Base-by-base conservation (phyloP, 345 rosid genomes). In the Crucihimalaya himalaica region DNA sequence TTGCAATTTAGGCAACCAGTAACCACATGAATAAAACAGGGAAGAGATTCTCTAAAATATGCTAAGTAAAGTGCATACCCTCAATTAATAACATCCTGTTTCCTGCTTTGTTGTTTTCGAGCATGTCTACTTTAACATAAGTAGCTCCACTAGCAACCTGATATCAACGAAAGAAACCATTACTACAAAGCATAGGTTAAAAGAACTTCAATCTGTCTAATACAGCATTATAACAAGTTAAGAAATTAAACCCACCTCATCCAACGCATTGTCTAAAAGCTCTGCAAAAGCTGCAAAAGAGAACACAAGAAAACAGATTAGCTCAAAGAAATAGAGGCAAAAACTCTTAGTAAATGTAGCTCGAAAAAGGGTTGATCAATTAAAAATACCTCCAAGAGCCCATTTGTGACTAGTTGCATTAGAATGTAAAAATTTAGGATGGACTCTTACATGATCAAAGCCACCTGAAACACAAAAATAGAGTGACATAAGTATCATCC, bases 341-440 rank as follows among this genome's bases (percentile, higher is more conserved):
- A 10, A 47, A 10, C 28, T 23, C n/a, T 31, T 51, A 51, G 40
- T 51, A 61, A 28, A 13, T 3, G 4, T 27, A 59, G 63, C 53
- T 46, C 6, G 1, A 12, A 39, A 19, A n/a, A 68, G 16, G 9
- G 21, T 52, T 21, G 12, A 43, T 42, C 4, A 63, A 40, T 31
- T 11, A 23, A 29, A 68, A 10, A 29, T 79, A 91, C 98, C 98
- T 84, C 98, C 98, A 75, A 94, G 95, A 43, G 97, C 97, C 98
- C 98, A 94, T 73, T 91, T 94, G 80, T 94, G 98, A 78, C 98
- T 94, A 8, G 98, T 94, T 64, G 98, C 98, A 77, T 94, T 94
- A 31, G 98, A 94, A 84, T 94, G 98, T 37, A 94, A 74, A 66
- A 94, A 94, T 74, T 86, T 94, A 35, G 98, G 98, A 85, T 94